Conservation (phyloP, 495 filamentous ascomycete species). For the Tirmania nivea region DNA sequence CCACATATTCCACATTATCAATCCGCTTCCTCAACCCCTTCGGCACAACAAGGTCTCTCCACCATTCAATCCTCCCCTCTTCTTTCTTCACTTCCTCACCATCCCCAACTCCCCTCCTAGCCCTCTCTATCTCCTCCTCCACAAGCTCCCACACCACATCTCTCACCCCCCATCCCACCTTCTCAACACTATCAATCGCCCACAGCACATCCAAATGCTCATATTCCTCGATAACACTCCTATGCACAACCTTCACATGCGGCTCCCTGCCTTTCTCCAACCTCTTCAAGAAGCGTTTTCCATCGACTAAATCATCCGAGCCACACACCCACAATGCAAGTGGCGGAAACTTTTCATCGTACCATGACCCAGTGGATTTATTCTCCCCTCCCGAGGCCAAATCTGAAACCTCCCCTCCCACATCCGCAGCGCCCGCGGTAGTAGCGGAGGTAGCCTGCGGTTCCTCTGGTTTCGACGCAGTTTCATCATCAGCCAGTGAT, state of each 20-base stretch:
- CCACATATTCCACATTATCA: no score
- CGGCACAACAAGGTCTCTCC: no score
- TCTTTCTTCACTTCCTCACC: not conserved
- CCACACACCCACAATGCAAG: constrained; percentile 81
- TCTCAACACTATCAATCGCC: constrained; percentile 74
- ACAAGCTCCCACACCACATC: constrained; percentile 66
- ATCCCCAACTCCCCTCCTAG: not conserved
- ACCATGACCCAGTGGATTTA: constrained; percentile 39
- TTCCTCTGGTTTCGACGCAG: not conserved
- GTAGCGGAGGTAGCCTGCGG: not conserved
- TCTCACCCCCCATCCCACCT: constrained; percentile 61
- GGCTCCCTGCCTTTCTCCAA: constrained; percentile 67
- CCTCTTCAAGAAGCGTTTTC: constrained; percentile 44
- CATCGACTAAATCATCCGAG: constrained; percentile 66
- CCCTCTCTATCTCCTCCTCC: constrained; percentile 22
- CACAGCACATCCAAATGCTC: constrained; percentile 93
- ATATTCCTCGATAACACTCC: constrained; percentile 69
- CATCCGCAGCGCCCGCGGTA: not conserved
- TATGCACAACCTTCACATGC: constrained; percentile 56
- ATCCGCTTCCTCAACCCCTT: no score
- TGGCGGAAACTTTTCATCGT: constrained; percentile 53
- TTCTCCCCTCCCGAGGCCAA: not conserved
- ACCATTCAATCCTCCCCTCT: not conserved
- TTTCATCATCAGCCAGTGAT: not conserved
- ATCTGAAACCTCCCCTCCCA: not conserved